Evolutionary conservation across 345 rosid genomes (phyloP), one percentile per base, ranked within the genome.

Genomic region (Lepidium africanum): DNA sequence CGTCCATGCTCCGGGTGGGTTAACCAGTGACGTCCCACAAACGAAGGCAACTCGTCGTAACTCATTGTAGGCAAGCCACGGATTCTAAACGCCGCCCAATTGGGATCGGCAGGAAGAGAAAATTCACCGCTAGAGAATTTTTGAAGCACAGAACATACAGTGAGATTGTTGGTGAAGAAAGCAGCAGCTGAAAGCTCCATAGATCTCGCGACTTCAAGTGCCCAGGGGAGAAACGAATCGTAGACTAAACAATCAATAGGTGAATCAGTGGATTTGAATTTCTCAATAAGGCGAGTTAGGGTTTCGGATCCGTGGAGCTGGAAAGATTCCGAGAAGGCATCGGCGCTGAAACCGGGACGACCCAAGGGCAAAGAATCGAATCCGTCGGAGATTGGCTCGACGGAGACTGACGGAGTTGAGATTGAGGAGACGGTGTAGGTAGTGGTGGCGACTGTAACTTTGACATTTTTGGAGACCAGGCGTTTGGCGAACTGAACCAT

Each of bases 201-300:
- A 15, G 75, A 70, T 80, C 81, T 84, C 7, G 91, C 91, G 27
- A 87, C 91, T 15, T 84, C 89, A 54, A 87, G 91, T 48, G 81
- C 96, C 93, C 93, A 87, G 0, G 91, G 89, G 36, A 89, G 63
- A 40, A 89, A 89, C 15, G 96, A 84, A 46, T 89, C 93, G 16
- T 87, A 89, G 14, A 89, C 86, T 6, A 89, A 60, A 3, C 85
- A 87, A 49, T 57, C 73, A 33, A 87, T 75, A 0, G 87, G 91
- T 5, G 47, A 61, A 55, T 35, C 59, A 0, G 87, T 63, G 56
- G 73, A 37, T 53, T 73, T 19, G 68, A 68, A 84, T 38, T 64
- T 84, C 21, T 54, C 16, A 58, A 87, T 73, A 9, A 89, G 53
- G 11, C 64, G 53, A 2, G 89, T 81, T 48, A 89, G 73, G 11